phyloP scores from a whole-genome alignment of 2,329 filamentous ascomycete species.

The Phoma herbarum region DNA sequence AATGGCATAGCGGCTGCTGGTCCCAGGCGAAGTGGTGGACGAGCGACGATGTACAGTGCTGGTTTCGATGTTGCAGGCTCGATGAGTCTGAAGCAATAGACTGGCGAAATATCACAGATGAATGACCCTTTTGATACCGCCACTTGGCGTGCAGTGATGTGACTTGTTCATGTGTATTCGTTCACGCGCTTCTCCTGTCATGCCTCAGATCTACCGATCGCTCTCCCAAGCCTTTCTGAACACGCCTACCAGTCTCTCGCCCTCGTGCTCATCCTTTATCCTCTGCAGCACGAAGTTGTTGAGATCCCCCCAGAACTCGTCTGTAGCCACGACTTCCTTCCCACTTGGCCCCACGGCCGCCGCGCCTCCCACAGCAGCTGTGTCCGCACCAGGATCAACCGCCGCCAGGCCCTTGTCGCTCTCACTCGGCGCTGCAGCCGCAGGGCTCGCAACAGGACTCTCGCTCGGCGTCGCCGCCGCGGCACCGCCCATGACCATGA shows the following conservation, averaged over 20 bases:
- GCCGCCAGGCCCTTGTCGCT: conserved; percentile 54
- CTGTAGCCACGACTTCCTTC: conserved; percentile 69
- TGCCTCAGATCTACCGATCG: conserved; percentile 25
- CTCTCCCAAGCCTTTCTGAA: conserved; percentile 77
- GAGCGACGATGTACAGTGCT: conserved; percentile 21
- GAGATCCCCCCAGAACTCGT: conserved; percentile 87
- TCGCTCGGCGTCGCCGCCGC: conserved; percentile 46
- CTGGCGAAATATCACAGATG: conserved; percentile 36
- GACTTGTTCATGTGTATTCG: conserved; percentile 1
- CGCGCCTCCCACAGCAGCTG: conserved; percentile 40
- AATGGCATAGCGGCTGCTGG: conserved; percentile 18
- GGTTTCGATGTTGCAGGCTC: conserved; percentile 26
- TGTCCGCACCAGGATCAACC: conserved; percentile 27
- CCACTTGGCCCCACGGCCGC: conserved; percentile 64
- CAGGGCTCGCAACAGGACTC: conserved; percentile 58
- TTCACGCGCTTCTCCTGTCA: background rate
- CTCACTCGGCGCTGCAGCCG: conserved; percentile 63
- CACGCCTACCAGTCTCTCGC: conserved; percentile 68
- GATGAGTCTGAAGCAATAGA: conserved; percentile 27
- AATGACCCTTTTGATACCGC: conserved; percentile 29
- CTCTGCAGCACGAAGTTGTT: conserved; percentile 81
- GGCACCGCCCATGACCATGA: conserved; percentile 82
- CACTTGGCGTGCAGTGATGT: no score
- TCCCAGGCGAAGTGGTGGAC: conserved; percentile 4
- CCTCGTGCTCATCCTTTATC: conserved; percentile 73